A percentile compares a stretch with the other conserved stretches of the same genome.
Evolutionary conservation across 768 basidiomycete species (phyloP).

Genomic region (Tephrocybe rancida): DNA sequence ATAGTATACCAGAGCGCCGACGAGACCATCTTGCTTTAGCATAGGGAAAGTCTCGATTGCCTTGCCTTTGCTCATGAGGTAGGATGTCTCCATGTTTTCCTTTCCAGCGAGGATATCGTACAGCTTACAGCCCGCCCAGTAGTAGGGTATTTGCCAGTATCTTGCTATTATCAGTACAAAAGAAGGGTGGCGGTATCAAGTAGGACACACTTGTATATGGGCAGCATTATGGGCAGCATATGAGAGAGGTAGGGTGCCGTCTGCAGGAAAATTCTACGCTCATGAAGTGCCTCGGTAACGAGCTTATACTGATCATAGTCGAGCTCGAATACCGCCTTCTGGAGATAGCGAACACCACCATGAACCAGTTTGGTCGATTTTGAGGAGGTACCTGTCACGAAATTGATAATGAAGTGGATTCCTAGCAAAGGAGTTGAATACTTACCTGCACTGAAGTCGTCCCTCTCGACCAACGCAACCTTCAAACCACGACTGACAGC

Average conservation of each 20-base stretch:
- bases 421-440: constrained; percentile 4
- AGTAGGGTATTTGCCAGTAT: constrained; percentile 98
- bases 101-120: constrained; percentile 95
- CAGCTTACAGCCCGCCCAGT: constrained; percentile 93
- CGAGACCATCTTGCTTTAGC: constrained; percentile 90
- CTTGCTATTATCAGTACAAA: constrained; percentile 32
- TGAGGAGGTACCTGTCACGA: constrained; percentile 78
- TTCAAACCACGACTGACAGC: constrained; percentile 90
- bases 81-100: constrained; percentile 96
- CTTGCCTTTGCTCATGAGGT: constrained; percentile 93
- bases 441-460: constrained; percentile 88
- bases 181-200: not conserved
- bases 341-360: constrained; percentile 95
- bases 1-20: constrained; percentile 96
- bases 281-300: constrained; percentile 92
- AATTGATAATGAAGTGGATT: not conserved
- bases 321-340: constrained; percentile 93
- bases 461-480: constrained; percentile 91
- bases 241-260: constrained; percentile 91
- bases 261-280: constrained; percentile 91
- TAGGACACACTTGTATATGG: constrained; percentile 80
- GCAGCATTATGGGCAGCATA: constrained; percentile 97
- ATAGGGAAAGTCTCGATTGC: constrained; percentile 95
- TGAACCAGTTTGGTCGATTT: constrained; percentile 99
- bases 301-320: constrained; percentile 98